Evolutionary conservation across 345 rosid species (phyloP).

Genomic region (Euphorbia peplus): DNA sequence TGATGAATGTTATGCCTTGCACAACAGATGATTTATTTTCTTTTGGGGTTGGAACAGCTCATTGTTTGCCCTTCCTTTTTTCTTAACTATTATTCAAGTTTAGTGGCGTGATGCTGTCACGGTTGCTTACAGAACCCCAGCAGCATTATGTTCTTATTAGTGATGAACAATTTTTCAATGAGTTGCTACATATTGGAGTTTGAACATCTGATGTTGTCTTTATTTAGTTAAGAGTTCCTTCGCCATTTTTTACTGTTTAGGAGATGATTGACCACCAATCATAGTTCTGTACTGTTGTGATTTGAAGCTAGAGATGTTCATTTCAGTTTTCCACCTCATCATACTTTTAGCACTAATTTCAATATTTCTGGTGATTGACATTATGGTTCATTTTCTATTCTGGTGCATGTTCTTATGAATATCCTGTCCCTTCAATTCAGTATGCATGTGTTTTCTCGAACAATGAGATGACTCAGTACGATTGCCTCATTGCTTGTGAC

Average conservation of each 20-base stretch:
- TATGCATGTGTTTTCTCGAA: no score
- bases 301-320: background rate
- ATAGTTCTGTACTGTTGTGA: background rate
- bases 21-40: no score
- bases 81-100: no score
- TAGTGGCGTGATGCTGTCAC: no score
- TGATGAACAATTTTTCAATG: no score
- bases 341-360: background rate
- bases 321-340: no score
- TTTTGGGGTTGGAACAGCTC: no score
- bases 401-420: background rate
- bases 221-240: background rate
- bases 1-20: no score
- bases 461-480: background rate
- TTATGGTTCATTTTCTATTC: slow-evolving; percentile 1
- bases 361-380: background rate
- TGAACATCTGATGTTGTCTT: background rate
- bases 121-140: no score
- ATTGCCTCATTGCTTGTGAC: background rate
- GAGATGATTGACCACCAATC: background rate
- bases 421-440: background rate
- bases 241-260: background rate
- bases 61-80: no score
- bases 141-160: no score
- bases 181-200: no score